These are phyloP conservation scores for Colletotrichum sp. DNA, from an alignment of 2,329 filamentous ascomycete species.

Conservation along the genomic window DNA sequence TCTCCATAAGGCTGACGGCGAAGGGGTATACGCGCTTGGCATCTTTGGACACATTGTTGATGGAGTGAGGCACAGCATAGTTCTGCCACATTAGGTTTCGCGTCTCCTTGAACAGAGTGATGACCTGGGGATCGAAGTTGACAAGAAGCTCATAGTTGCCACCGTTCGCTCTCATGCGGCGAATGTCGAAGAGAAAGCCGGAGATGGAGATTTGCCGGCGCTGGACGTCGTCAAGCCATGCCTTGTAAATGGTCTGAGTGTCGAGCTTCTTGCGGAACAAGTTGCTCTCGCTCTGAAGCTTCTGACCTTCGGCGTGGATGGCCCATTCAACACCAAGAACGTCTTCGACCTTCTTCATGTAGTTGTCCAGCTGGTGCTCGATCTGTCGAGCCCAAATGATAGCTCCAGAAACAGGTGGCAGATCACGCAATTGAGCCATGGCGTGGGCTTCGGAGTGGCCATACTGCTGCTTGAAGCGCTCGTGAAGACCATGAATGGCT, in stretches of 20 bases:
- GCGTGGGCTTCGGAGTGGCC: constrained; percentile 97
- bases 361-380: constrained; percentile 90
- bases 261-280: constrained; percentile 97
- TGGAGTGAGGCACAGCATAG: constrained; percentile 90
- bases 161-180: constrained; percentile 85
- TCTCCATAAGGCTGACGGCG: constrained; percentile 98
- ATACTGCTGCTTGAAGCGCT: constrained; percentile 99
- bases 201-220: constrained; percentile 89
- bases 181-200: constrained; percentile 89
- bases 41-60: constrained; percentile 96
- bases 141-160: constrained; percentile 88
- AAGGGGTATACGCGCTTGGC: constrained; percentile 99
- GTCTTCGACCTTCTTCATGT: constrained; percentile 99
- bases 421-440: constrained; percentile 95
- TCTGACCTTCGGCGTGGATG: constrained; percentile 92
- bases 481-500: constrained; percentile 90
- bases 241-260: constrained; percentile 90
- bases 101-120: constrained; percentile 98
- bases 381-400: constrained; percentile 99
- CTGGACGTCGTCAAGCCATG: constrained; percentile 91
- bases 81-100: constrained; percentile 95
- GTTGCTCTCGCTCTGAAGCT: constrained; percentile 87
- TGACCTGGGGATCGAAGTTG: constrained; percentile 97
- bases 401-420: constrained; percentile 93
- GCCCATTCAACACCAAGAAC: constrained; percentile 95